Conservation (phyloP, 2,329 filamentous ascomycete species). For the Microcera coccophila region DNA sequence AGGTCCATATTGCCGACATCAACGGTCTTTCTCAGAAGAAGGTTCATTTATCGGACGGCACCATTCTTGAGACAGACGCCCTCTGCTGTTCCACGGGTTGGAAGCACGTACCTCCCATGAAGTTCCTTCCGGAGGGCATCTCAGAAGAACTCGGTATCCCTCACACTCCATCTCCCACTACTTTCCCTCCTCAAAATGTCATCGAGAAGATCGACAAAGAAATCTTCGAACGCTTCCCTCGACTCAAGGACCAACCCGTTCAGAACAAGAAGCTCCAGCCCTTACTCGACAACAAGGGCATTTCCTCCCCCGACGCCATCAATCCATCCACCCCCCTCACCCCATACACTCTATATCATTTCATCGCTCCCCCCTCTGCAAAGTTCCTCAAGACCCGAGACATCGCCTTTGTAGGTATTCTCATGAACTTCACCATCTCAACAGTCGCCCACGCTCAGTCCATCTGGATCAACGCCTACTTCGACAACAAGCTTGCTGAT, state of each 20-base stretch:
- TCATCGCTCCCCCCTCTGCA: conserved; percentile 42
- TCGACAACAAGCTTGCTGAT: conserved; percentile 35
- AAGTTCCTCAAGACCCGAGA: conserved; percentile 35
- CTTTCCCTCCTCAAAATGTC: conserved; percentile 26
- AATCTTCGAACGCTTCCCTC: conserved; percentile 51
- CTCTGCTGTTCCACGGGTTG: conserved; percentile 58
- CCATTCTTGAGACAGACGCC: conserved; percentile 44
- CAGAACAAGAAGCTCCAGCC: conserved; percentile 45
- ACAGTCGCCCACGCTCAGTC: conserved; percentile 47
- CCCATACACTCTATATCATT: conserved; percentile 42
- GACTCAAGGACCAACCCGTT: conserved; percentile 48
- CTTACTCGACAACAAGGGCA: conserved; percentile 36
- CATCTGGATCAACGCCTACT: conserved; percentile 63
- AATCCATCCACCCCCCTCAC: conserved; percentile 23
- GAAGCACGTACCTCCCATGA: conserved; percentile 50
- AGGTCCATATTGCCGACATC: conserved; percentile 47
- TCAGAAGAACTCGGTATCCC: conserved; percentile 48
- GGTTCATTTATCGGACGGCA: conserved; percentile 50
- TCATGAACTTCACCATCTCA: conserved; percentile 41
- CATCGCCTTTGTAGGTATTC: conserved; percentile 43
- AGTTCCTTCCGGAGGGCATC: conserved; percentile 48
- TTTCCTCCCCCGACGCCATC: conserved; percentile 30
- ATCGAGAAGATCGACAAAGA: conserved; percentile 47
- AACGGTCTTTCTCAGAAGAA: conserved; percentile 36
- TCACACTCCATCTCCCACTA: conserved; percentile 29